These are phyloP conservation scores for Veloporphyrellus conicus DNA, from an alignment of 1,284 basidiomycete species.

Conservation along the genomic window DNA sequence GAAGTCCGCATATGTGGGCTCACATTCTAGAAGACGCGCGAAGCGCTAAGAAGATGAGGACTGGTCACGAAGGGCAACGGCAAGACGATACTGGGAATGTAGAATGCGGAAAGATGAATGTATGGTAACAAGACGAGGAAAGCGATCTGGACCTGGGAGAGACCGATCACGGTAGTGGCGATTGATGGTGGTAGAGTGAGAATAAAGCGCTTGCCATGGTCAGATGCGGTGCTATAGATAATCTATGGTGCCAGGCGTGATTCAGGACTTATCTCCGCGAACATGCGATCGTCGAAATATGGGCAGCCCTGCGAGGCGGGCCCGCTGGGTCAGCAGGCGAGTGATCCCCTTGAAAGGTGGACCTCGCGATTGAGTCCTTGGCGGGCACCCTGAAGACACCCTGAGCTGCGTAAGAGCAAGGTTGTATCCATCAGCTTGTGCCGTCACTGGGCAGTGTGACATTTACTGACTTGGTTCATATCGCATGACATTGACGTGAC, in stretches of 20 bases:
- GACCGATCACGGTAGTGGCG: slow-evolving; percentile 1
- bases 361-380: not conserved
- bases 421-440: too few species aligned
- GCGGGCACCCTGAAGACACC: too few species aligned
- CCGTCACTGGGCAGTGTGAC: not conserved
- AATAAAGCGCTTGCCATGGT: slow-evolving; percentile 10
- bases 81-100: too few species aligned
- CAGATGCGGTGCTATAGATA: slow-evolving; percentile 4
- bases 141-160: not conserved
- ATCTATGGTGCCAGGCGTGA: slow-evolving; percentile 1
- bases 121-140: not conserved
- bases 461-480: slow-evolving; percentile 1
- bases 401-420: too few species aligned
- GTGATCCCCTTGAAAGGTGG: slow-evolving; percentile 6
- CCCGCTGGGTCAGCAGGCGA: slow-evolving; percentile 2
- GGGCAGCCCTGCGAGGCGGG: not conserved
- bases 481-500: slow-evolving; percentile 12
- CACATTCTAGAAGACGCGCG: slow-evolving; percentile 72
- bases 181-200: slow-evolving; percentile 8
- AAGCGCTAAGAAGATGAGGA: slow-evolving; percentile 66
- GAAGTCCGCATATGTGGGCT: slow-evolving; percentile 68
- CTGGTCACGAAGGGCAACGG: too few species aligned
- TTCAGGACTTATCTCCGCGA: slow-evolving; percentile 11
- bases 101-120: slow-evolving; percentile 6
- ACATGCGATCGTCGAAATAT: not conserved